Percentiles rank a stretch among this genome's conserved stretches.
phyloP scores from a whole-genome alignment of 768 basidiomycete genomes.

The Hemileccinum impolitum region DNA sequence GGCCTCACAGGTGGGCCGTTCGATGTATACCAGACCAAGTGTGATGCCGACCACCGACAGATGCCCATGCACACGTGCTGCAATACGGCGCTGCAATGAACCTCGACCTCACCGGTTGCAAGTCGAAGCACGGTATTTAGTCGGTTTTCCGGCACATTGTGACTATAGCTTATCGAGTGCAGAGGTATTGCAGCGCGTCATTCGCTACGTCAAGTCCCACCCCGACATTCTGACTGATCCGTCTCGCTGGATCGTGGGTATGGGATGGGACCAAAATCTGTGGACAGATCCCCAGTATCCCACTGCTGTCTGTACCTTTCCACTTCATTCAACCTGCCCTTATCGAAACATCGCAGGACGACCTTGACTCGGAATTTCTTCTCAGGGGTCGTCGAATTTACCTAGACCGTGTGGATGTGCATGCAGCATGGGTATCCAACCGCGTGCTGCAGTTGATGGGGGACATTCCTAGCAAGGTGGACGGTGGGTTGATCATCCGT shows the following conservation, averaged over 20 bases:
- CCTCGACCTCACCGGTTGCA: constrained; percentile 57
- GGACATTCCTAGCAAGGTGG: constrained; percentile 56
- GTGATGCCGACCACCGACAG: constrained; percentile 33
- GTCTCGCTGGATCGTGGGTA: constrained; percentile 72
- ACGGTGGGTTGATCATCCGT: constrained; percentile 74
- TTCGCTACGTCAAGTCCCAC: constrained; percentile 52
- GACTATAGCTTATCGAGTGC: not conserved
- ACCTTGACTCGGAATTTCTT: constrained; percentile 66
- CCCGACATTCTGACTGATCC: constrained; percentile 53
- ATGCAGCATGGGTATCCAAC: constrained; percentile 84
- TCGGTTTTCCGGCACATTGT: too few relatives aligned
- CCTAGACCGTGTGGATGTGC: constrained; percentile 75
- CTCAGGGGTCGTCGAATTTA: constrained; percentile 70
- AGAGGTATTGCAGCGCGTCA: constrained; percentile 66
- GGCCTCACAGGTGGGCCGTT: constrained; percentile 59
- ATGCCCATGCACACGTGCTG: constrained; percentile 78
- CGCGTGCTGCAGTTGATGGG: constrained; percentile 64
- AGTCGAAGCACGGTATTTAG: constrained; percentile 53
- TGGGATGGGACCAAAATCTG: constrained; percentile 93
- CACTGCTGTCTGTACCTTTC: constrained; percentile 50
- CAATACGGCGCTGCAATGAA: constrained; percentile 67
- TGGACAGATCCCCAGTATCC: constrained; percentile 68
- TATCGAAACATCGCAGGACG: constrained; percentile 44
- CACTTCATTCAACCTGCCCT: constrained; percentile 6
- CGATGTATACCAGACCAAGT: not conserved